phyloP scores from a whole-genome alignment of 1,139 yeast genomes.

The Hansenula anomala region DNA sequence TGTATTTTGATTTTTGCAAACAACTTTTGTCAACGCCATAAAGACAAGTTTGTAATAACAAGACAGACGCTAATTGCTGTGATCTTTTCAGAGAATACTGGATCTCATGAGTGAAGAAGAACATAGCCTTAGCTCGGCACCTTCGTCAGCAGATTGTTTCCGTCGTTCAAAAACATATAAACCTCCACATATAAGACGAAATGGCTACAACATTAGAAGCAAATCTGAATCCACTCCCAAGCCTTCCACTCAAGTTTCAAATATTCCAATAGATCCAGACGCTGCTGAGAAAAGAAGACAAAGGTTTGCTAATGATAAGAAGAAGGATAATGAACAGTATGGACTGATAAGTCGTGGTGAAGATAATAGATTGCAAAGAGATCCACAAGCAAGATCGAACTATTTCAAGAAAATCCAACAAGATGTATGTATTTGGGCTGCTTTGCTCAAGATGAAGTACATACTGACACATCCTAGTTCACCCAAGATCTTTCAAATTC shows the following conservation, averaged over 20 bases:
- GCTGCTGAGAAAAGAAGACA: constrained; percentile 14
- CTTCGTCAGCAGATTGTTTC: too few species aligned
- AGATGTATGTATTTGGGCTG: constrained; percentile 11
- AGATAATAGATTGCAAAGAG: constrained; percentile 43
- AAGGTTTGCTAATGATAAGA: constrained; percentile 10
- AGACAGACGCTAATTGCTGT: too few species aligned
- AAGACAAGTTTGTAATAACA: too few species aligned
- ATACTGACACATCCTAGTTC: constrained; percentile 2
- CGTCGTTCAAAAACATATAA: too few species aligned
- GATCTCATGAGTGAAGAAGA: too few species aligned
- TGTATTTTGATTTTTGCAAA: too few species aligned
- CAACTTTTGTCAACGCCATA: too few species aligned
- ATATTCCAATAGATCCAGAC: constrained; percentile 1
- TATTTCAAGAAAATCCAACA: constrained; percentile 35
- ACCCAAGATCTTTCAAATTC: neutral
- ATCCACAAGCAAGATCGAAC: constrained; percentile 32
- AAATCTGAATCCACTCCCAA: neutral
- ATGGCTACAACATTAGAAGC: neutral
- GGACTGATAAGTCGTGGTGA: constrained; percentile 61
- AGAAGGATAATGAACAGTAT: constrained; percentile 25
- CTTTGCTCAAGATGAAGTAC: neutral
- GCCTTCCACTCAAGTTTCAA: neutral
- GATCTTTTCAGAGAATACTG: too few species aligned
- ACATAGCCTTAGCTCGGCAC: too few species aligned
- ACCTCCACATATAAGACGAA: neutral